Evolutionary conservation across 2,329 filamentous ascomycete genomes (phyloP), one percentile per base, ranked within the genome.

Genomic region (Diaporthe humulicola): DNA sequence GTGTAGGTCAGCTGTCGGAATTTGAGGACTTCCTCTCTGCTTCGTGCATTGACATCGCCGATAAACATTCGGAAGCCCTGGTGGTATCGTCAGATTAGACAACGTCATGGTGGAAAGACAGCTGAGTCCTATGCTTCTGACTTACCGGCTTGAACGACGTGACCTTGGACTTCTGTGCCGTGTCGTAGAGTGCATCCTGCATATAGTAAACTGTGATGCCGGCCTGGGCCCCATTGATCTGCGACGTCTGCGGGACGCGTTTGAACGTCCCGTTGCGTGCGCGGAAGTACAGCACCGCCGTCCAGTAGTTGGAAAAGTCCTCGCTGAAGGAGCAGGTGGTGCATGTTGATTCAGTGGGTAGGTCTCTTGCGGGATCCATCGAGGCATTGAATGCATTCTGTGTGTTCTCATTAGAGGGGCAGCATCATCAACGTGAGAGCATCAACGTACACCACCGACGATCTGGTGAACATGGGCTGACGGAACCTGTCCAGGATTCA

Each of bases 401-500:
- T 52, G 66, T 19, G 9, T 25, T 17, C 22, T 70, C n/a, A 19
- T 70, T 33, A 30, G 42, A 54, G 10, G 54, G 33, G 22, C 28
- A 50, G 25, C 9, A 30, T 40, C 14, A 42, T 52, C n/a, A 25
- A 36, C 19, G 1, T 25, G 61, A 25, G 61, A 50, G 14, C 28
- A 19, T 50, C 19, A 50, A 71, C 73, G 25, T 61, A 74, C 73
- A 22, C 84, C 84, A 73, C 90, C 89, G 73, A 88, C 85, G 74
- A 91, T 87, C 58, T 87, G 88, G 79, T 91, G 90, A 7, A 89
- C 85, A 81, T 91, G 89, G 14, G 82, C 80, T 9, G 88, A 86
- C 6, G 89, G 87, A 36, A 88, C 83, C 5, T 74, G 58, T 2
- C 88, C 89, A 15, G 81, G 80, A 75, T 81, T 81, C 50, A 82